Conservation (phyloP, 768 basidiomycete genomes). For the Russula lepida region DNA sequence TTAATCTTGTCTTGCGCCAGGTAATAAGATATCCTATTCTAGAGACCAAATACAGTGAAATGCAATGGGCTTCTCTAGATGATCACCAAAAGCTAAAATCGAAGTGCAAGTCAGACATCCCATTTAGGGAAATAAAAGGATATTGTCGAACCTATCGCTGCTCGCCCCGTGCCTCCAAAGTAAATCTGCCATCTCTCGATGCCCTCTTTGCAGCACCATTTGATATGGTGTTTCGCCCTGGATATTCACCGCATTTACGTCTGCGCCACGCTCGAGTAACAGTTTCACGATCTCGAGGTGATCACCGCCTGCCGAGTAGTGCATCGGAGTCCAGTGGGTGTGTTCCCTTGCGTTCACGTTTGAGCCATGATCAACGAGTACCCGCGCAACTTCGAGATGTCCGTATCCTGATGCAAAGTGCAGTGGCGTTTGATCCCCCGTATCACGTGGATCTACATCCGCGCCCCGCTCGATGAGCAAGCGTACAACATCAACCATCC, state of each 20-base stretch:
- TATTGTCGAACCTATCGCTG: no score
- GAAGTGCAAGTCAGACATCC: no score
- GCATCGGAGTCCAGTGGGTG: not conserved
- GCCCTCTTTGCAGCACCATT: no score
- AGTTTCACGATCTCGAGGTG: not conserved
- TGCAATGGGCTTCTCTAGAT: no score
- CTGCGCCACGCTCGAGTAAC: not conserved
- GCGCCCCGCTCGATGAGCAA: not conserved
- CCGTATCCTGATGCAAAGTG: not conserved
- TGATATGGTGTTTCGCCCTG: no score
- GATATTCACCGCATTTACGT: not conserved
- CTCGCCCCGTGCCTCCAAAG: no score
- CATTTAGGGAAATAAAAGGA: no score
- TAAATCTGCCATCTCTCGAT: no score
- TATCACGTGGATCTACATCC: not conserved
- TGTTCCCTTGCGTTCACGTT: not conserved
- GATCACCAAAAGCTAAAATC: no score
- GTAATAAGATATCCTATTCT: no score
- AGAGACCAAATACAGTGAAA: no score
- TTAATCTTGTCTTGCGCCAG: no score
- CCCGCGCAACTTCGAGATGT: not conserved
- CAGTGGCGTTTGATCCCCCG: not conserved
- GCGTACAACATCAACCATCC: not conserved
- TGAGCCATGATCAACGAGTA: not conserved
- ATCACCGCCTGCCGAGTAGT: not conserved